A percentile compares a stretch with the other conserved stretches of the same genome.
These are phyloP conservation scores for Grigorovia jiainica DNA, from an alignment of 805 yeast genomes.

Conservation along the genomic window DNA sequence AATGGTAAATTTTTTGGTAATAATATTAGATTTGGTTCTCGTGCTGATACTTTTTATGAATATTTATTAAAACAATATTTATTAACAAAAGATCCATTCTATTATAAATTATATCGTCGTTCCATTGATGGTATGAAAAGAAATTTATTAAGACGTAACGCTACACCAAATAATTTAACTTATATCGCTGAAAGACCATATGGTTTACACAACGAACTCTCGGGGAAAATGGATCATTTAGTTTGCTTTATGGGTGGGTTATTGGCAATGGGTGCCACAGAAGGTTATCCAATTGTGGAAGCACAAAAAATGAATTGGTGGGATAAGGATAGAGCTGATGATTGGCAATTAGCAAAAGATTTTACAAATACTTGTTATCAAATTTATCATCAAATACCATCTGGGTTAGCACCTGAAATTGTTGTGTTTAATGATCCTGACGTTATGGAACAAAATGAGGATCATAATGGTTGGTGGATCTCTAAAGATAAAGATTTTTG, in stretches of 20 bases:
- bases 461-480: constrained; percentile 20
- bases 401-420: constrained; percentile 85
- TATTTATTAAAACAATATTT: constrained; percentile 77
- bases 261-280: constrained; percentile 82
- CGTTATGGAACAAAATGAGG: constrained; percentile 8
- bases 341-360: constrained; percentile 62
- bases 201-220: constrained; percentile 49
- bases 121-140: constrained; percentile 69
- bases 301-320: constrained; percentile 51
- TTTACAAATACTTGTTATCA: constrained; percentile 73
- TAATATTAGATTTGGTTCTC: constrained; percentile 71
- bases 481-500: constrained; percentile 43
- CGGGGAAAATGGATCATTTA: constrained; percentile 81
- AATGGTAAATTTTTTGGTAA: constrained; percentile 59
- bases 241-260: constrained; percentile 90
- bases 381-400: constrained; percentile 64
- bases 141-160: constrained; percentile 43
- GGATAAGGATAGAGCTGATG: constrained; percentile 49
- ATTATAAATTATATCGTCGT: constrained; percentile 67
- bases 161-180: constrained; percentile 53
- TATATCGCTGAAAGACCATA: constrained; percentile 69
- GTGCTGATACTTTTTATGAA: constrained; percentile 93
- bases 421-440: constrained; percentile 66
- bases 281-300: constrained; percentile 45
- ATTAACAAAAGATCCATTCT: constrained; percentile 58